A percentile compares a stretch with the other conserved stretches of the same genome.
Conservation (phyloP, 148 eudicot species). For the Agrostemma githago region DNA sequence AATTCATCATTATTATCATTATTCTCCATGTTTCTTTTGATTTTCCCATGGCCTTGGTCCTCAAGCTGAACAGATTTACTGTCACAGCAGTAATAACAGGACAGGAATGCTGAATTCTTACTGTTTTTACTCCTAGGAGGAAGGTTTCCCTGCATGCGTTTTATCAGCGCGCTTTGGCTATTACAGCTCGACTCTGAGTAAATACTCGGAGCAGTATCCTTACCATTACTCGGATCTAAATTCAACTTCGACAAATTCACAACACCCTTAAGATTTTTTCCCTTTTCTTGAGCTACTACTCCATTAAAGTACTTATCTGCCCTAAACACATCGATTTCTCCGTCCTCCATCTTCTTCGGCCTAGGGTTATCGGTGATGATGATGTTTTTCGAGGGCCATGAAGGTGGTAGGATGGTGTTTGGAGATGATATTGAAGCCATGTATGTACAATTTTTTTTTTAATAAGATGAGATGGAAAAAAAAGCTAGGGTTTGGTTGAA, state of each 20-base stretch:
- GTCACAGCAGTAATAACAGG: conserved; percentile 51
- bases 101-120: conserved; percentile 37
- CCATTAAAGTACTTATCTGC: conserved; percentile 73
- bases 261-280: neutral
- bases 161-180: conserved; percentile 55
- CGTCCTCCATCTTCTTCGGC: conserved; percentile 34
- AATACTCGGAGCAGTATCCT: conserved; percentile 38
- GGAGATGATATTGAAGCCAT: conserved; percentile 35
- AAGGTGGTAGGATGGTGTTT: conserved; percentile 28
- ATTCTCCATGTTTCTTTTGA: neutral
- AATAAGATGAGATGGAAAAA: conserved; percentile 6
- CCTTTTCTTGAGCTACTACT: conserved; percentile 18
- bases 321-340: conserved; percentile 59
- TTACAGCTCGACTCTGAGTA: conserved; percentile 63
- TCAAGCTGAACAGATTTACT: conserved; percentile 44
- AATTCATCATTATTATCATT: neutral
- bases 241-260: neutral
- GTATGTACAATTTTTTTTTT: neutral
- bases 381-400: conserved; percentile 24
- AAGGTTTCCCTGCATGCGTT: conserved; percentile 17
- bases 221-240: conserved; percentile 14
- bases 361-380: conserved; percentile 25
- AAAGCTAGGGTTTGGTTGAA: neutral
- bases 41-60: conserved; percentile 5
- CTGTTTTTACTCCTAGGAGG: conserved; percentile 17